Evolutionary conservation across 2,329 filamentous ascomycete species (phyloP).

Genomic region (Colletotrichum sojae): DNA sequence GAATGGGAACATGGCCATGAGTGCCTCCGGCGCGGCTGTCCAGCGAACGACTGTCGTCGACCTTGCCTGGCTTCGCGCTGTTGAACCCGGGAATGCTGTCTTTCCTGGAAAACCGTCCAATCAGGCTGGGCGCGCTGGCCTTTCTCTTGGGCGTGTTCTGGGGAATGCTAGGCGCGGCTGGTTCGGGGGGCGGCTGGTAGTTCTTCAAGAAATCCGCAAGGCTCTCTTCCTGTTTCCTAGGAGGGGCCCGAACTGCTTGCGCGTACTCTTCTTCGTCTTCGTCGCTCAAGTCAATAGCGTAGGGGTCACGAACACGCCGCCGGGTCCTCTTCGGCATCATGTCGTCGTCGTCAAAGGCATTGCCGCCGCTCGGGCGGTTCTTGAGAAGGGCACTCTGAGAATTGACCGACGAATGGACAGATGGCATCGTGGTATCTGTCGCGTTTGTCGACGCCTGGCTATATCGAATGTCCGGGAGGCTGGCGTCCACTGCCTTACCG

Average conservation of each 20-base stretch:
- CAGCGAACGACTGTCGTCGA: constrained; percentile 52
- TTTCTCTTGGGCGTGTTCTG: constrained; percentile 71
- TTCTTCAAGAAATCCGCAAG: constrained; percentile 81
- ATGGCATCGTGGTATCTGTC: constrained; percentile 71
- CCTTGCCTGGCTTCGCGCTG: constrained; percentile 46
- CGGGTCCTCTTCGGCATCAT: constrained; percentile 80
- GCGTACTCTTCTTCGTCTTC: constrained; percentile 71
- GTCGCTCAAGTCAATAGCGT: constrained; percentile 89
- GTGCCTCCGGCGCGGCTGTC: constrained; percentile 56
- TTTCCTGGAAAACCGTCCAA: constrained; percentile 68
- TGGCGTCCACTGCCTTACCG: constrained; percentile 70
- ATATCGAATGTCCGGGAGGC: constrained; percentile 68
- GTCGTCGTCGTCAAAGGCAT: constrained; percentile 64
- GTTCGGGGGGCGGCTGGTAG: constrained; percentile 74
- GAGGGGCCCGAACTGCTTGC: constrained; percentile 54
- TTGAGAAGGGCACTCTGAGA: constrained; percentile 80
- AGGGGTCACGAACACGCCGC: constrained; percentile 86
- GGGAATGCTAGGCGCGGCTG: constrained; percentile 52
- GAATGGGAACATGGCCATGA: constrained; percentile 67
- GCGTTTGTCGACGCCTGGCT: constrained; percentile 70
- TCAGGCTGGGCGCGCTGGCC: constrained; percentile 73
- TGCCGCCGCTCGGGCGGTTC: constrained; percentile 52
- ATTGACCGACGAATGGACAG: constrained; percentile 76
- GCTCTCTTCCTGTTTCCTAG: constrained; percentile 72
- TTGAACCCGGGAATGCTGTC: constrained; percentile 48